Percentiles rank a stretch among this genome's conserved stretches.
phyloP scores from a whole-genome alignment of 2,329 filamentous ascomycete genomes.

The Botrytis hyacinthi region DNA sequence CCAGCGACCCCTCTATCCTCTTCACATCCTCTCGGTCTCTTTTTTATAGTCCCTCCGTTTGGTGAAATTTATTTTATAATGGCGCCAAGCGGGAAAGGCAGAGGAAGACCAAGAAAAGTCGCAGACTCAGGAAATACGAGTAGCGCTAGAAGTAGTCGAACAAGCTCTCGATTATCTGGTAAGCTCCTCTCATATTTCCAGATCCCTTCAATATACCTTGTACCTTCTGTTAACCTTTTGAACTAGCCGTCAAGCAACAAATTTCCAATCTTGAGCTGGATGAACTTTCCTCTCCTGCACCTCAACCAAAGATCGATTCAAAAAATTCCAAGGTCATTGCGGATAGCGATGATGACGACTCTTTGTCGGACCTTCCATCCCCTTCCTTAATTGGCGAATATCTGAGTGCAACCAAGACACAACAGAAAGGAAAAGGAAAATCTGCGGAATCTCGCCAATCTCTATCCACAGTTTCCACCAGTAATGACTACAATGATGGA shows the following conservation, averaged over 20 bases:
- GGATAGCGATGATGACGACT: conserved; percentile 22
- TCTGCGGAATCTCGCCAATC: conserved; percentile 38
- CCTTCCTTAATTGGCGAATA: conserved; percentile 25
- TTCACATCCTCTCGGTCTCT: neutral
- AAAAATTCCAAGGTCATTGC: conserved; percentile 7
- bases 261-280: conserved; percentile 24
- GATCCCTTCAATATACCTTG: neutral
- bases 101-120: conserved; percentile 31
- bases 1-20: neutral
- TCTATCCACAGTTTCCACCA: conserved; percentile 42
- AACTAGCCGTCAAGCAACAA: conserved; percentile 31
- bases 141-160: conserved; percentile 23
- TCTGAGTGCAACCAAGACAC: conserved; percentile 17
- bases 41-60: neutral
- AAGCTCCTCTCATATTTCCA: conserved; percentile 22
- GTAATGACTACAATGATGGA: conserved; percentile 43
- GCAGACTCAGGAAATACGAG: conserved; percentile 19
- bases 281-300: conserved; percentile 19
- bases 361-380: conserved; percentile 26
- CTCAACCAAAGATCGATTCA: neutral
- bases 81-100: conserved; percentile 25
- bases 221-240: conserved; percentile 7
- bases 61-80: conserved; percentile 15
- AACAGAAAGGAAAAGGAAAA: conserved; percentile 27
- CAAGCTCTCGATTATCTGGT: conserved; percentile 32